A percentile compares a stretch with the other conserved stretches of the same genome.
Evolutionary conservation across 768 basidiomycete genomes (phyloP).

Genomic region (Podaxis sp.): DNA sequence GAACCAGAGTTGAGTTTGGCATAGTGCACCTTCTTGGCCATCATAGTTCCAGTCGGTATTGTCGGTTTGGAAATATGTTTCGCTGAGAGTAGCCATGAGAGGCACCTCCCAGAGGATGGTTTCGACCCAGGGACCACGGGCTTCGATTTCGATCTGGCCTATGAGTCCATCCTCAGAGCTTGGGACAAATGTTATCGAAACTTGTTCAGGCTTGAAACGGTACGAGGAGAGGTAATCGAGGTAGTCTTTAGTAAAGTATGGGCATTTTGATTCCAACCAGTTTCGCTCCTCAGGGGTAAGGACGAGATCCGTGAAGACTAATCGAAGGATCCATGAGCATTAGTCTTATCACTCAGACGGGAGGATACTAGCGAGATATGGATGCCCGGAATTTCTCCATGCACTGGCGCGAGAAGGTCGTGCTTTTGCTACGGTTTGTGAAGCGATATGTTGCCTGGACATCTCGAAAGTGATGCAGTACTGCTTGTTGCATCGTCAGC

Average conservation of each 20-base stretch:
- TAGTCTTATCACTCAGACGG: background rate
- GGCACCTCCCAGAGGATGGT: constrained; percentile 96
- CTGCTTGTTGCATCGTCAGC: constrained; percentile 96
- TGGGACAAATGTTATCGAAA: constrained; percentile 65
- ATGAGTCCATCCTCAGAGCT: constrained; percentile 42
- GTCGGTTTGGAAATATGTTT: constrained; percentile 79
- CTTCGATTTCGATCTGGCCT: constrained; percentile 74
- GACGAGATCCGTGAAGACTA: constrained; percentile 68
- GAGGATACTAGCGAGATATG: constrained; percentile 44
- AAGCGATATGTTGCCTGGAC: constrained; percentile 74
- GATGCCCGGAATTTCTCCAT: constrained; percentile 58
- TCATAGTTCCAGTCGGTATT: constrained; percentile 83
- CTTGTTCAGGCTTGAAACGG: constrained; percentile 75
- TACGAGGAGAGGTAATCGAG: constrained; percentile 73
- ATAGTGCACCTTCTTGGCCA: constrained; percentile 66
- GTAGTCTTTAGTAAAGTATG: constrained; percentile 72
- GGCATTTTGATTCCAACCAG: constrained; percentile 70
- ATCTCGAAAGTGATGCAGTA: constrained; percentile 74
- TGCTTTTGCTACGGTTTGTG: constrained; percentile 69
- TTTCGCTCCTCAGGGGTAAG: constrained; percentile 60
- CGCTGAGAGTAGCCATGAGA: constrained; percentile 88
- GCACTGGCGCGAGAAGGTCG: constrained; percentile 65
- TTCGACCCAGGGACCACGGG: constrained; percentile 73
- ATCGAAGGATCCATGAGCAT: background rate
- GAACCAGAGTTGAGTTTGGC: background rate